Conservation (phyloP, 345 rosid species). For the Citrus reticulata region DNA sequence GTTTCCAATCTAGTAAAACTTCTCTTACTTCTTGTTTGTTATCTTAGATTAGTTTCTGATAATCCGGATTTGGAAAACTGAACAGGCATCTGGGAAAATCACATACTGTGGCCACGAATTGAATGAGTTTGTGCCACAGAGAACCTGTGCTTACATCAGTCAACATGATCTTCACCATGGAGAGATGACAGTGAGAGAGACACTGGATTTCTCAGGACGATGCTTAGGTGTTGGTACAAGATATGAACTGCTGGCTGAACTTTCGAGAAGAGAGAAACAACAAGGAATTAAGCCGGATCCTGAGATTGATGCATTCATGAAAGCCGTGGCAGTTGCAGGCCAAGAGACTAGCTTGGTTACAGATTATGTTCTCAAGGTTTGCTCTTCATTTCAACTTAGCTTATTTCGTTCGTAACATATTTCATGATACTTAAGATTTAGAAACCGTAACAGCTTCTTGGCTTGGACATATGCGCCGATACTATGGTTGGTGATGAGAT, state of each 20-base stretch:
- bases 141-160: constrained; percentile 64
- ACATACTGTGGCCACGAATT: constrained; percentile 59
- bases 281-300: constrained; percentile 71
- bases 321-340: constrained; percentile 55
- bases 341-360: constrained; percentile 69
- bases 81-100: constrained; percentile 53
- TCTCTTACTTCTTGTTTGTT: background rate
- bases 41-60: background rate
- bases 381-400: background rate
- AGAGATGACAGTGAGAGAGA: constrained; percentile 67
- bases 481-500: constrained; percentile 69
- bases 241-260: constrained; percentile 65
- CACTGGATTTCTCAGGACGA: constrained; percentile 71
- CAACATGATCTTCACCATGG: constrained; percentile 61
- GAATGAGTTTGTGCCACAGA: constrained; percentile 58
- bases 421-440: background rate
- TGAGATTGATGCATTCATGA: constrained; percentile 85
- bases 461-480: constrained; percentile 75
- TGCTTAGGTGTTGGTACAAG: constrained; percentile 73
- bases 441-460: constrained; percentile 48
- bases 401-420: background rate
- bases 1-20: background rate
- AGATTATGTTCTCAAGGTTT: constrained; percentile 77
- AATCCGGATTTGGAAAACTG: background rate
- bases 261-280: constrained; percentile 73